Conservation (phyloP, 805 yeast genomes). For the Starmera caribaea region DNA sequence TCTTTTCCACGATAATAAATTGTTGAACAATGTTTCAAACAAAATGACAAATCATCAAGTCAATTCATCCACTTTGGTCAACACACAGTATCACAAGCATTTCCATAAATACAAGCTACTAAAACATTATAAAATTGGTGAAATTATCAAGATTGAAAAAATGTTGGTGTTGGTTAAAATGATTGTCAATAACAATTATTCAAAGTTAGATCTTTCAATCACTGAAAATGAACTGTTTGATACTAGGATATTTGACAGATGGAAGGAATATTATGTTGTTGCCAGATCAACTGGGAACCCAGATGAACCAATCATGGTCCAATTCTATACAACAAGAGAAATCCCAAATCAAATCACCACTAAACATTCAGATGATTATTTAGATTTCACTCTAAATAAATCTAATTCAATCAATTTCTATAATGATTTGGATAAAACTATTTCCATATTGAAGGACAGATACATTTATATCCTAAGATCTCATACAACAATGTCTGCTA, state of each 20-base stretch:
- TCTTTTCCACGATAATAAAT: too few species aligned
- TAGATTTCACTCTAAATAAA: constrained; percentile 22
- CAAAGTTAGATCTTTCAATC: constrained; percentile 20
- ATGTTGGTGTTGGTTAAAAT: constrained; percentile 57
- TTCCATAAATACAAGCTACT: constrained; percentile 14
- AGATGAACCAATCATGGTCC: constrained; percentile 46
- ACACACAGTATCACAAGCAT: not conserved
- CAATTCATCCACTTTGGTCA: too few species aligned
- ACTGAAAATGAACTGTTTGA: constrained; percentile 43
- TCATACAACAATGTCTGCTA: constrained; percentile 41
- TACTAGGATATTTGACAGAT: constrained; percentile 53
- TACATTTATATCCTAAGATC: constrained; percentile 46
- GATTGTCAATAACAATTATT: constrained; percentile 15
- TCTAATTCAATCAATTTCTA: constrained; percentile 40
- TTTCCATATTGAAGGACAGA: constrained; percentile 35
- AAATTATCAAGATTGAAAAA: constrained; percentile 54
- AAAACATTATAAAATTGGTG: constrained; percentile 38
- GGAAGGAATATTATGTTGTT: constrained; percentile 74
- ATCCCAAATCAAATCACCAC: constrained; percentile 16
- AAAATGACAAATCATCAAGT: too few species aligned
- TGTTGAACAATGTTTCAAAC: too few species aligned
- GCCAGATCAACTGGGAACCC: constrained; percentile 50
- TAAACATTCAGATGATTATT: constrained; percentile 10
- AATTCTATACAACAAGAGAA: constrained; percentile 44
- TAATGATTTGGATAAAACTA: constrained; percentile 60